Base-by-base conservation (phyloP, 805 yeast species). In the Zygosaccharomyces gambellarensis region DNA sequence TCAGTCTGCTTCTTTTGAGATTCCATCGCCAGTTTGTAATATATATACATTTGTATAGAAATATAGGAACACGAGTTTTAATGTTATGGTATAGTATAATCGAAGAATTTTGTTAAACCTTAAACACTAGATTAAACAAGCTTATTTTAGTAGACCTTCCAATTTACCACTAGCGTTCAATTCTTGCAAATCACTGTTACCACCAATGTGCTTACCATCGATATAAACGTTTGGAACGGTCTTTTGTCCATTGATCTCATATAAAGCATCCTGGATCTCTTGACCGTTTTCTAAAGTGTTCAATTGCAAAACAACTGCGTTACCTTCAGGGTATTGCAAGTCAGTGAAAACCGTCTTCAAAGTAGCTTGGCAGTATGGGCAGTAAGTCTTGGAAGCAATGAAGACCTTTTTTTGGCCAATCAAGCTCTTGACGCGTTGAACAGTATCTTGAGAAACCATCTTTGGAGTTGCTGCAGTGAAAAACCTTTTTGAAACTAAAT, bases 201-300 rank as follows among this genome's bases (percentile, higher is more conserved):
- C 99, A 52, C 99, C 99, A 63, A 92, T 81, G 75, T 90, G 97
- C 71, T 90, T 78, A 53, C 96, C 97, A 43, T 77, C 82, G 67
- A 92, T 89, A 73, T 85, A 92, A 59, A 92, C 79, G 68, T 86
- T 90, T 54, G 99, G 99, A 54, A 92, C 98, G 36, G 97, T 89
- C 58, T 82, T 79, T 76, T 92, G 98, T 52, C 95, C 94, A 36
- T 95, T 87, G 52, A 89, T 69, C 65, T 85, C 81, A 46, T 66
- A 68, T 52, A 92, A 76, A 57, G 95, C 95, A 44, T 73, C 83
- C 73, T 90, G 97, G 58, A 90, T 80, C 29, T 83, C 90, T 43
- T 73, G 71, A 50, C 97, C 97, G 52, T 89, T 90, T n/a, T 70
- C 77, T 50, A 72, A 72, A 75, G 81, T 55, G 69, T 74, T 60